Evolutionary conservation across 2,329 filamentous ascomycete species (phyloP).

Genomic region (Colletotrichum destructivum): DNA sequence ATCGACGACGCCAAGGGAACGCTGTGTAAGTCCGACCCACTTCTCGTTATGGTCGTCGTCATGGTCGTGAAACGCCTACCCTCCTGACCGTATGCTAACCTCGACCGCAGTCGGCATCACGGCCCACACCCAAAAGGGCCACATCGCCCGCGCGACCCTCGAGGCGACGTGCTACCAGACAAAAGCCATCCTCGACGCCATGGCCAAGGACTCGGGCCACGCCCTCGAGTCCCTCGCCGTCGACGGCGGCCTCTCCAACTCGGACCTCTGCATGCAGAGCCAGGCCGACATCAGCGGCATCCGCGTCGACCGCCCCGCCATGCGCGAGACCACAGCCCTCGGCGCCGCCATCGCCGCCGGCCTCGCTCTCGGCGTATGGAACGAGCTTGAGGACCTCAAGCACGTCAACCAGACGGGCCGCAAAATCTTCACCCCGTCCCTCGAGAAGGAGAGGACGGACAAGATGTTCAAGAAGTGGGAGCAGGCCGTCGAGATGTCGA

Average conservation of each 20-base stretch:
- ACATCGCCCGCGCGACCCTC: constrained; percentile 90
- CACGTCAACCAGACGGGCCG: constrained; percentile 80
- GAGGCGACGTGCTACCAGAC: constrained; percentile 95
- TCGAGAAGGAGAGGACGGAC: constrained; percentile 60
- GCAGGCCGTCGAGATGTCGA: constrained; percentile 72
- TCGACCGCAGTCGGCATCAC: constrained; percentile 79
- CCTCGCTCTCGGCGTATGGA: constrained; percentile 85
- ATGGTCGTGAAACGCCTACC: not conserved
- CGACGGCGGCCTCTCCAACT: constrained; percentile 92
- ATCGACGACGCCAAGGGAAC: constrained; percentile 94
- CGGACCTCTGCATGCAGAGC: constrained; percentile 90
- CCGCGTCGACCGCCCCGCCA: constrained; percentile 85
- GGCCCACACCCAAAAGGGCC: constrained; percentile 86
- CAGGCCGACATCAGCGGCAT: constrained; percentile 90
- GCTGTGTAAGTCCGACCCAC: constrained; percentile 70
- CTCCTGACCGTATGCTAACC: constrained; percentile 12
- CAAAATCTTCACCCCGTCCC: constrained; percentile 78
- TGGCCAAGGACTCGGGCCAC: constrained; percentile 88
- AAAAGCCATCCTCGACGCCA: constrained; percentile 90
- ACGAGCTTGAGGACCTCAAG: constrained; percentile 78
- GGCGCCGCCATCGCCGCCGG: constrained; percentile 92
- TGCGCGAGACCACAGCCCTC: constrained; percentile 92
- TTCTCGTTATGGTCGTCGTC: not conserved
- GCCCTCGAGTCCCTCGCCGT: constrained; percentile 83
- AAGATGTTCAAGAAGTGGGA: constrained; percentile 68